phyloP scores from a whole-genome alignment of 2,329 filamentous ascomycete genomes.

The Pseudogymnoascus sp. region DNA sequence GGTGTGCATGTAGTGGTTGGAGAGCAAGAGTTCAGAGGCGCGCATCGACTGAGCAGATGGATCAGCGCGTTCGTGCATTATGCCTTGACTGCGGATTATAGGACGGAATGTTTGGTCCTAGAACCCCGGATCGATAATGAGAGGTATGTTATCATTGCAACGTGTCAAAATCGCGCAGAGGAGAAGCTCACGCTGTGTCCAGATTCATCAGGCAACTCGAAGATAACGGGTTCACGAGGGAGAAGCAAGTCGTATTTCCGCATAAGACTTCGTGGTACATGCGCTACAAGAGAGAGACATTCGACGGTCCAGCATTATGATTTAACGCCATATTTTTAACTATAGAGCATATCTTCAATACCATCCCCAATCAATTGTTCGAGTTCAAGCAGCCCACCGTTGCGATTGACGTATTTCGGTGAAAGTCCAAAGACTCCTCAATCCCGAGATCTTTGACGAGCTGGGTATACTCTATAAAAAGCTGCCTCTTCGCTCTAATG shows the following conservation, averaged over 20 bases:
- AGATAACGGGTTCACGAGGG: slow-evolving; percentile 71
- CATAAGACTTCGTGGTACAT: slow-evolving; percentile 90
- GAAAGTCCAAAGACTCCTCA: too few species aligned
- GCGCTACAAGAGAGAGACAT: slow-evolving; percentile 69
- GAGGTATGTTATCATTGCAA: slow-evolving; percentile 51
- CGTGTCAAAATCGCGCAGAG: neutral
- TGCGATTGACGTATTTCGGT: neutral
- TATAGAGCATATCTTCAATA: neutral
- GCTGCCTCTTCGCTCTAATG: too few species aligned
- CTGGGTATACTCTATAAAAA: too few species aligned
- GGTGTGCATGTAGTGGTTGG: slow-evolving; percentile 85
- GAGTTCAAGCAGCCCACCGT: neutral
- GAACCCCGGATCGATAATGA: slow-evolving; percentile 88
- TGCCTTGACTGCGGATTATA: slow-evolving; percentile 65
- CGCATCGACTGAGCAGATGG: slow-evolving; percentile 71
- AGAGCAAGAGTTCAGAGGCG: slow-evolving; percentile 81
- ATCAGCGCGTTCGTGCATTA: slow-evolving; percentile 81
- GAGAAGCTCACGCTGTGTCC: slow-evolving; percentile 32
- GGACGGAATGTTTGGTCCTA: slow-evolving; percentile 75
- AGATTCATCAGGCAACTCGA: slow-evolving; percentile 63
- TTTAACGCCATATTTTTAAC: neutral
- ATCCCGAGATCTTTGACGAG: too few species aligned
- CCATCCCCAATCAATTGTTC: neutral
- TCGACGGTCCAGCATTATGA: slow-evolving; percentile 56
- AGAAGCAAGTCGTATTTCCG: slow-evolving; percentile 76